Percentiles rank a stretch among this genome's conserved stretches.
phyloP scores from a whole-genome alignment of 768 basidiomycete genomes.

The Rhodotorula babjevae region DNA sequence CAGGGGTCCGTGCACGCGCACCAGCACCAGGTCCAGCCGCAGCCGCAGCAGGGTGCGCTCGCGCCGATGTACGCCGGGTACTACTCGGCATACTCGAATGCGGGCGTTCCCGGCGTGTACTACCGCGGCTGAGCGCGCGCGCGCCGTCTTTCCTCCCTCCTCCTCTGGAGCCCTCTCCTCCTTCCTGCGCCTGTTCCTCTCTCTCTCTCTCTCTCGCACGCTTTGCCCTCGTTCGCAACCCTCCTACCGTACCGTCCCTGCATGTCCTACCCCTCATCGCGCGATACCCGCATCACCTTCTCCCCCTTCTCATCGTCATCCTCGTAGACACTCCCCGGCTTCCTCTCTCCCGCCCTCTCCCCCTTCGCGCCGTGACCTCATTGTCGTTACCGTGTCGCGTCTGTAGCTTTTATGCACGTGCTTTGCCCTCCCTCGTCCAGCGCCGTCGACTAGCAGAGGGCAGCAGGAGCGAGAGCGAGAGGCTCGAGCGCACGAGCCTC shows the following conservation, averaged over 20 bases:
- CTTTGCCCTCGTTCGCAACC: no score
- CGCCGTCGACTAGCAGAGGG: no score
- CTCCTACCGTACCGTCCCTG: no score
- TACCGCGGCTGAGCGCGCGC: not conserved
- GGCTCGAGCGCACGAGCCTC: no score
- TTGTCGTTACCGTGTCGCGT: not conserved
- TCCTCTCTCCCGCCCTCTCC: not conserved
- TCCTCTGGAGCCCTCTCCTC: not conserved
- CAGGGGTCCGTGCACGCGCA: not conserved
- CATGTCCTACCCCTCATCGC: no score
- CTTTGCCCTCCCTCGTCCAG: not conserved
- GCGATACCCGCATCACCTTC: no score
- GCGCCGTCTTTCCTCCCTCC: not conserved
- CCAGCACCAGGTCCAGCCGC: no score
- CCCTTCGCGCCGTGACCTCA: no score
- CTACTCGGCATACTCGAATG: slow-evolving; percentile 15
- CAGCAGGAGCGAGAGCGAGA: no score
- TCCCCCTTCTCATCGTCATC: no score
- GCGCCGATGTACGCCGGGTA: not conserved
- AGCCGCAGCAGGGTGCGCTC: no score
- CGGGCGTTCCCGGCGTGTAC: slow-evolving; percentile 24
- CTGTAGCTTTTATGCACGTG: not conserved
- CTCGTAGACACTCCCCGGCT: not conserved
- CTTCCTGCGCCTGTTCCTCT: not conserved
- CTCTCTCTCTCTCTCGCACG: no score